Evolutionary conservation across 805 yeast species (phyloP).

Genomic region (Candida endomychidarum): DNA sequence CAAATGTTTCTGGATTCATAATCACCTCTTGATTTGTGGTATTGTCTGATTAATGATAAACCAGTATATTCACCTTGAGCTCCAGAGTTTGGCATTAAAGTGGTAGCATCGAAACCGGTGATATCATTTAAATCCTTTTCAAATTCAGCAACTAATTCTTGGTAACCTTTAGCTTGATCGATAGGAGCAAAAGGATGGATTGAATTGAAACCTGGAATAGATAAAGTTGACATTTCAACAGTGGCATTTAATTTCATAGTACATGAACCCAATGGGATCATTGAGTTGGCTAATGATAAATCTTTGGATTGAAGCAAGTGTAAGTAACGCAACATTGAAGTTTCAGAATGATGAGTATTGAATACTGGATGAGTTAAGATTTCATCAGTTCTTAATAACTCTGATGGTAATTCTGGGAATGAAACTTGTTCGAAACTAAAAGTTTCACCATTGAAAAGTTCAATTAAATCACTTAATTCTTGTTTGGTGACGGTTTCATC

Average conservation of each 20-base stretch:
- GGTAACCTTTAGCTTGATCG: constrained; percentile 87
- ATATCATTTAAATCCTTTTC: constrained; percentile 85
- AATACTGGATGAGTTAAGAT: constrained; percentile 75
- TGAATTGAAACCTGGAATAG: constrained; percentile 89
- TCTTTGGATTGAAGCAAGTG: constrained; percentile 83
- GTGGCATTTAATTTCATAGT: constrained; percentile 97
- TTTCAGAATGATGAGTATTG: constrained; percentile 87
- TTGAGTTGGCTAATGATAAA: constrained; percentile 88
- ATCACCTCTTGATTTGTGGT: constrained; percentile 70
- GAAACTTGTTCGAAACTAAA: constrained; percentile 18
- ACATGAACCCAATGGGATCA: constrained; percentile 97
- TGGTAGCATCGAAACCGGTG: constrained; percentile 89
- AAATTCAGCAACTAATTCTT: constrained; percentile 69
- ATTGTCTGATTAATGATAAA: constrained; percentile 77
- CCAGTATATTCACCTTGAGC: constrained; percentile 99
- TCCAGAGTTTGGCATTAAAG: constrained; percentile 96
- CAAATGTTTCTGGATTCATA: constrained; percentile 72
- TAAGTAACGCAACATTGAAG: constrained; percentile 89
- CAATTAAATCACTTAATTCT: constrained; percentile 55
- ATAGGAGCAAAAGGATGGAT: constrained; percentile 93
- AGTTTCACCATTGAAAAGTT: constrained; percentile 13
- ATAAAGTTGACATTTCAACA: constrained; percentile 88
- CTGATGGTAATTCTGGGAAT: constrained; percentile 52
- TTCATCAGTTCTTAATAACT: constrained; percentile 53
- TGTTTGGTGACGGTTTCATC: constrained; percentile 78